Base-by-base conservation (phyloP, 2,329 filamentous ascomycete species). In the Colletotrichum zoysiae region DNA sequence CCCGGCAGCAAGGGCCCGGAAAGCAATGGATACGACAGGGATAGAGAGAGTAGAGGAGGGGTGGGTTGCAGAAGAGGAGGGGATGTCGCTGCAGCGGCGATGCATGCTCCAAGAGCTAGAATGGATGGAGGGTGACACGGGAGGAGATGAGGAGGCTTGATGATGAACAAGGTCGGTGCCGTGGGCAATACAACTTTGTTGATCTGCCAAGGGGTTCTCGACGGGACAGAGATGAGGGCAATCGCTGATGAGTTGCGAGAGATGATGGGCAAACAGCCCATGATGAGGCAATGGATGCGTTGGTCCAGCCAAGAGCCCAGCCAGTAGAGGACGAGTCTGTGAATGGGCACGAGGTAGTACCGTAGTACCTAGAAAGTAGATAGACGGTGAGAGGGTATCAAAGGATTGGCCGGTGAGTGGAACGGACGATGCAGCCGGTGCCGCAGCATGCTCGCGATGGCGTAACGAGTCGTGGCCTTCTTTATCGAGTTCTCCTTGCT, bases 1-100 rank as follows among this genome's bases (percentile, higher is more conserved):
- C 61, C 70, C 70, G 70, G 62, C 56, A 62, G 61, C 48, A 56
- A 62, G 58, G 38, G 59, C 60, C 65, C 65, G 55, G 66, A 72
- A 65, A 18, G 50, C 60, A 60, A 59, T 69, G 59, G 69, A 69
- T 16, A 65, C 9, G 60, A 40, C 46, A 63, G 51, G 50, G 62
- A 20, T 42, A 26, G 58, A 23, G 58, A 23, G 35, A 38, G 59
- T 35, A 42, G 65, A 33, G 35, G 50, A 42, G 65, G 26, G 35
- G 50, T 30, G 33, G 26, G 44, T 51, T 48, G 23, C 30, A 44
- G 35, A 62, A 38, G 48, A 33, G 44, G 46, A 42, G 42, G 44
- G 65, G 67, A 56, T 60, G 57, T 71, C 42, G 30, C 23, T 67
- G 62, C 48, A 72, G 60, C 56, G 51, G 40, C 12, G 53, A 33